A percentile compares a stretch with the other conserved stretches of the same genome.
Conservation (phyloP, 2,329 filamentous ascomycete species). For the Pseudogymnoascus sp. region DNA sequence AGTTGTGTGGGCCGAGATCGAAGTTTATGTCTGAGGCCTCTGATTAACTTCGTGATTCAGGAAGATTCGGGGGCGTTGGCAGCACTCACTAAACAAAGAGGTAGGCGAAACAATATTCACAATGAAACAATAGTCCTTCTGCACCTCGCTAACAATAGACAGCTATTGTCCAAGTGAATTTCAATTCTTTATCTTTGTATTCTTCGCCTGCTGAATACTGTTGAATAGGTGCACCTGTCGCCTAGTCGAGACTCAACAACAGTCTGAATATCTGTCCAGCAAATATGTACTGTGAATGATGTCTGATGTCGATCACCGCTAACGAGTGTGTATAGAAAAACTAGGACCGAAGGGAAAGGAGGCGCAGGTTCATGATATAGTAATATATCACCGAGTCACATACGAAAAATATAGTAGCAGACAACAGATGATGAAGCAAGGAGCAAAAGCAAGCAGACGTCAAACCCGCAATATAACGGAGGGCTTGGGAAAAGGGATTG, state of each 20-base stretch:
- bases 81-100: neutral
- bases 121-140: neutral
- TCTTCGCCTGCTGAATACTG: neutral
- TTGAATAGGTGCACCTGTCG: neutral
- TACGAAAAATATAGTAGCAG: neutral
- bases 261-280: neutral
- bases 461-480: neutral
- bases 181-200: neutral
- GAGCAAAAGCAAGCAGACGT: neutral
- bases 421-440: neutral
- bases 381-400: neutral
- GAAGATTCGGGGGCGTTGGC: constrained; percentile 3
- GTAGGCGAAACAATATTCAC: neutral
- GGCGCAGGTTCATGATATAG: neutral
- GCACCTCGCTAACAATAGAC: neutral
- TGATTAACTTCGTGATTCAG: neutral
- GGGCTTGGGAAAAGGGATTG: neutral
- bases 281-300: neutral
- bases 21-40: neutral
- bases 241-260: neutral
- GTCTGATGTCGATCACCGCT: neutral
- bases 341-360: neutral
- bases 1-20: neutral
- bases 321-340: constrained; percentile 1
- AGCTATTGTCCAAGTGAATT: neutral